phyloP scores from a whole-genome alignment of 2,329 filamentous ascomycete species.

The Sclerotiophoma versabilis region DNA sequence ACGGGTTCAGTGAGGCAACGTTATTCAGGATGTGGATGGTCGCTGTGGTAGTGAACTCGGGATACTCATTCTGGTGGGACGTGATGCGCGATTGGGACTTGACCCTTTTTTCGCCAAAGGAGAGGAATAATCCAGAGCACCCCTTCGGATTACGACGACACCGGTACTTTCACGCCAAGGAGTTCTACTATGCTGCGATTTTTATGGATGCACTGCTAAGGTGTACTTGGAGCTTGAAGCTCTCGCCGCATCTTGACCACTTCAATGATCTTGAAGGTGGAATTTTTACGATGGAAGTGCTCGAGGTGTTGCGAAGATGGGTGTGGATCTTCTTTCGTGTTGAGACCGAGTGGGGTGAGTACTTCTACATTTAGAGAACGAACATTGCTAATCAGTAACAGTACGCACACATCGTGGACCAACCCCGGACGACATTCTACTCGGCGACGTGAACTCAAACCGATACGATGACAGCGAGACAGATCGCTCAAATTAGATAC shows the following conservation, averaged over 20 bases:
- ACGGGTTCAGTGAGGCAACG: constrained; percentile 62
- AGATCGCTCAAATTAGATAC: constrained; percentile 16
- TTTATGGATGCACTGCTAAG: constrained; percentile 79
- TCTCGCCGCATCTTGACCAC: constrained; percentile 81
- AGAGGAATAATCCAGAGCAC: constrained; percentile 69
- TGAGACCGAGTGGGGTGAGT: constrained; percentile 87
- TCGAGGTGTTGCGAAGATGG: constrained; percentile 90
- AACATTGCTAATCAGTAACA: constrained; percentile 37
- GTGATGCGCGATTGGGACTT: constrained; percentile 97
- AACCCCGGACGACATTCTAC: constrained; percentile 72
- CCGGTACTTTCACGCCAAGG: constrained; percentile 73
- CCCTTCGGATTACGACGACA: constrained; percentile 79
- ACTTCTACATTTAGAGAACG: neutral
- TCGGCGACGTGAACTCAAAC: constrained; percentile 67
- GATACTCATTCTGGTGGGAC: constrained; percentile 99
- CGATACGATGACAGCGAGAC: constrained; percentile 68
- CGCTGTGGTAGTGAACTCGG: constrained; percentile 80
- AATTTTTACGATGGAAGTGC: constrained; percentile 84
- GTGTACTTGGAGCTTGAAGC: constrained; percentile 90
- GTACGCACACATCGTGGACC: constrained; percentile 63
- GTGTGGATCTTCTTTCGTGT: constrained; percentile 97
- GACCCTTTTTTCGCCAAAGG: constrained; percentile 72
- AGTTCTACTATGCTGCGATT: constrained; percentile 84
- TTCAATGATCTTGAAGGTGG: constrained; percentile 87
- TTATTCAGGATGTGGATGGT: constrained; percentile 67